phyloP scores from a whole-genome alignment of 805 yeast species.

The Myxozyma neotropica region DNA sequence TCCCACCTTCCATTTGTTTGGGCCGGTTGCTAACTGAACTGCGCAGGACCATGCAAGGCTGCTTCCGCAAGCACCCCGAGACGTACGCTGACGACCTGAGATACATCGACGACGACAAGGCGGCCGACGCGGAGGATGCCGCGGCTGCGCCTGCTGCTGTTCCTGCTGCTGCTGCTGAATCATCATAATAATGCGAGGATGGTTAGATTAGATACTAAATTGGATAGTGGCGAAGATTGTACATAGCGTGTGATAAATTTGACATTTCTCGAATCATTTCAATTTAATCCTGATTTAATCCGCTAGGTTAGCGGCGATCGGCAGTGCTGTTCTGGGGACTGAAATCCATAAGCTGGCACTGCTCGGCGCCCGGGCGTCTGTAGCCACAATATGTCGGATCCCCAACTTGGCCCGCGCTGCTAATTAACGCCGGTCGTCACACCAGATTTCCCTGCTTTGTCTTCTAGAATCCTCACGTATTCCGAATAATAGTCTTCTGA shows the following conservation, averaged over 20 bases:
- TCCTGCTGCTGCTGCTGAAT: background rate
- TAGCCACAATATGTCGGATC: background rate
- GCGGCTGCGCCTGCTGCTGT: background rate
- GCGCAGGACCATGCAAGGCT: constrained; percentile 74
- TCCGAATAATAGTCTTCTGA: background rate
- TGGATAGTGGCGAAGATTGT: background rate
- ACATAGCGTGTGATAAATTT: background rate
- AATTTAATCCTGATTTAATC: too few species aligned
- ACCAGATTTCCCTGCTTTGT: background rate
- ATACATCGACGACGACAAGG: constrained; percentile 32
- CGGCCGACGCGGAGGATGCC: constrained; percentile 1
- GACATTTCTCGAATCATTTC: background rate
- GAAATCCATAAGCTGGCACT: background rate
- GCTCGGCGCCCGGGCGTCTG: background rate
- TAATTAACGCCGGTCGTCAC: background rate
- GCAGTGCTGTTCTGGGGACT: background rate
- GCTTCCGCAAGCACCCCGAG: constrained; percentile 92
- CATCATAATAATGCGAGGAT: too few species aligned
- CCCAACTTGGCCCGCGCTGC: background rate
- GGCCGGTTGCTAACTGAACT: background rate
- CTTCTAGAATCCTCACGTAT: too few species aligned
- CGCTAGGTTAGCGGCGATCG: background rate
- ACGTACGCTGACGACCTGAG: constrained; percentile 83
- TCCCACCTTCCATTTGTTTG: background rate
- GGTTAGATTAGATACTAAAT: too few species aligned